These are phyloP conservation scores for Globisporangium paddicum DNA, from an alignment of 352 stramenopile genomes.

Conservation along the genomic window DNA sequence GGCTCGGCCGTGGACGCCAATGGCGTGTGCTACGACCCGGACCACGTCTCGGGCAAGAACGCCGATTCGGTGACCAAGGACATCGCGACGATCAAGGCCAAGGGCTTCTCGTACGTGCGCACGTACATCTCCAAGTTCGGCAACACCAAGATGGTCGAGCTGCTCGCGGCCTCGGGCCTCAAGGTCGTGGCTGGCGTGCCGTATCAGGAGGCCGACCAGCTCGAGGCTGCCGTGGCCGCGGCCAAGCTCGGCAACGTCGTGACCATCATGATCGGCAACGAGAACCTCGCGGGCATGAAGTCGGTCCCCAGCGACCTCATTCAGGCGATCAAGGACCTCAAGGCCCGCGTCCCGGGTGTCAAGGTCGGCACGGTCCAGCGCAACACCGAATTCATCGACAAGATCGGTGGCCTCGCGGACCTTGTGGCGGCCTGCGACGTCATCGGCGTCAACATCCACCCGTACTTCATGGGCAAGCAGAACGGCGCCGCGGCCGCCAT, in stretches of 20 bases:
- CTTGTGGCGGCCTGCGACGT: conserved; percentile 38
- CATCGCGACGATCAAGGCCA: conserved; percentile 41
- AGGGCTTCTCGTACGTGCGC: conserved; percentile 55
- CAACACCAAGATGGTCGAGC: conserved; percentile 38
- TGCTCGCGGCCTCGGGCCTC: conserved; percentile 44
- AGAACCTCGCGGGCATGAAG: conserved; percentile 38
- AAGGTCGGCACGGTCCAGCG: conserved; percentile 67
- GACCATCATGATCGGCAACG: conserved; percentile 66
- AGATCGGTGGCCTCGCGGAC: conserved; percentile 29
- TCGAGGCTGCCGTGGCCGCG: conserved; percentile 30
- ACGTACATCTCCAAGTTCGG: conserved; percentile 70
- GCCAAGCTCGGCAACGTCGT: conserved; percentile 39
- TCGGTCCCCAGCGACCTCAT: conserved; percentile 38
- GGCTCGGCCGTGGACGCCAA: conserved; percentile 40
- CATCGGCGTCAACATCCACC: conserved; percentile 53
- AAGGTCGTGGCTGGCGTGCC: conserved; percentile 44
- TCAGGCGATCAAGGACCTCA: conserved; percentile 47
- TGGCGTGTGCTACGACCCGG: conserved; percentile 66
- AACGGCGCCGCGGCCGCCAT: conserved; percentile 26
- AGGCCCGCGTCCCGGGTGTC: conserved; percentile 33
- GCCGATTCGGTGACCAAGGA: conserved; percentile 30
- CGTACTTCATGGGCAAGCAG: conserved; percentile 47
- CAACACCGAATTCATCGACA: conserved; percentile 49
- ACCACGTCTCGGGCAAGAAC: conserved; percentile 40
- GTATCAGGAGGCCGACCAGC: conserved; percentile 34